Percentiles rank a stretch among this genome's conserved stretches.
Conservation (phyloP, 2,329 filamentous ascomycete species). For the Pseudogymnoascus sp. region DNA sequence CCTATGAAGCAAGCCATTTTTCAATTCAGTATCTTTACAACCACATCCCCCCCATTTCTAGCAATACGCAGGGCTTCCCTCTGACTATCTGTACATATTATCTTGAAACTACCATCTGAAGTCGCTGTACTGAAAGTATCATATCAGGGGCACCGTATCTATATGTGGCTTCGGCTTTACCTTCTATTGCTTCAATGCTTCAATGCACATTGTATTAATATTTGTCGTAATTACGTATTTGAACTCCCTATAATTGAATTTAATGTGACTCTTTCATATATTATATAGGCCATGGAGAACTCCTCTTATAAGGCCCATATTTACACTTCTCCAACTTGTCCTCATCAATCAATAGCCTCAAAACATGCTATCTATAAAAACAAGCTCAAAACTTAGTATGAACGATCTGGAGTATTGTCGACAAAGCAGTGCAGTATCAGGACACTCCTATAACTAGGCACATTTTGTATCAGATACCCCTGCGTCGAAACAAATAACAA, state of each 20-base stretch:
- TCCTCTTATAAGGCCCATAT: no score
- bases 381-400: neutral
- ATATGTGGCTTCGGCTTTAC: neutral
- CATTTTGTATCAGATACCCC: neutral
- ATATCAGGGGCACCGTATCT: neutral
- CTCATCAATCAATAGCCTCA: neutral
- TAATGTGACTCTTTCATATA: no score
- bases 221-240: neutral
- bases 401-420: neutral
- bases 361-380: neutral
- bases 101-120: neutral
- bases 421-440: neutral
- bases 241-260: neutral
- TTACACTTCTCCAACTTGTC: no score
- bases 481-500: neutral
- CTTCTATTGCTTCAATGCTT: neutral
- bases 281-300: no score
- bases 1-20: neutral
- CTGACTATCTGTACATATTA: neutral
- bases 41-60: neutral
- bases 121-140: neutral
- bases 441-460: neutral
- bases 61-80: neutral
- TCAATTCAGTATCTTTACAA: neutral
- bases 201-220: neutral